phyloP scores from a whole-genome alignment of 2,329 filamentous ascomycete genomes.

The Fusarium sororula region DNA sequence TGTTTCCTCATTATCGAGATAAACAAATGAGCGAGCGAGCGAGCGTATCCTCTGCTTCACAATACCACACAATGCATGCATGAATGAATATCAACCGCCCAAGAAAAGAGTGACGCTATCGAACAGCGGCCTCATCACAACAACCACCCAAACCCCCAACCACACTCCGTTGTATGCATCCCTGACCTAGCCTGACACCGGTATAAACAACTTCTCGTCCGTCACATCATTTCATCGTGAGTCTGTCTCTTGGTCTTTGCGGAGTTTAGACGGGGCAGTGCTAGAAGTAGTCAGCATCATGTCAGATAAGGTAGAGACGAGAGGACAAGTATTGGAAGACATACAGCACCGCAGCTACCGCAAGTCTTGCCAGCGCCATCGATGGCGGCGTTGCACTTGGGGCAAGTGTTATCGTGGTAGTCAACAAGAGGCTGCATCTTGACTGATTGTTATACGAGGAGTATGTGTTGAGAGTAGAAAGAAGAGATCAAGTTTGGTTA shows the following conservation, averaged over 20 bases:
- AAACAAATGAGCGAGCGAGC: conserved; percentile 7
- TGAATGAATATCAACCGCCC: not conserved
- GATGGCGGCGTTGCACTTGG: conserved; percentile 64
- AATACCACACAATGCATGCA: not conserved
- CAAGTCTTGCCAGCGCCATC: conserved; percentile 61
- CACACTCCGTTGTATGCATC: conserved; percentile 14
- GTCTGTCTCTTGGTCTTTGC: not conserved
- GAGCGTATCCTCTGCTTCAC: conserved; percentile 14
- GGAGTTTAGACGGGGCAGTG: conserved; percentile 41
- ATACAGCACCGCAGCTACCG: conserved; percentile 65
- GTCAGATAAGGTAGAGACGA: not conserved
- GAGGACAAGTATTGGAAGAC: conserved; percentile 38
- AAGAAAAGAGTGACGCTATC: conserved; percentile 31
- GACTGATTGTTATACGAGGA: not conserved
- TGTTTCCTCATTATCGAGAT: not conserved
- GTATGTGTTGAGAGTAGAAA: not conserved
- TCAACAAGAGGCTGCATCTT: conserved; percentile 50
- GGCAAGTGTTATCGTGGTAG: conserved; percentile 56
- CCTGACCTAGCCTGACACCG: conserved; percentile 18
- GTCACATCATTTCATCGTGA: conserved; percentile 24
- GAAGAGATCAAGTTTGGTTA: not conserved
- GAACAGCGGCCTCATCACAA: conserved; percentile 20
- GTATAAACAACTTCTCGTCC: conserved; percentile 6
- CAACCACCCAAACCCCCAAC: conserved; percentile 13
- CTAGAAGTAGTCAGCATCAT: conserved; percentile 22